Base-by-base conservation (phyloP, 2,329 filamentous ascomycete genomes). In the Xylariaceae sp. region DNA sequence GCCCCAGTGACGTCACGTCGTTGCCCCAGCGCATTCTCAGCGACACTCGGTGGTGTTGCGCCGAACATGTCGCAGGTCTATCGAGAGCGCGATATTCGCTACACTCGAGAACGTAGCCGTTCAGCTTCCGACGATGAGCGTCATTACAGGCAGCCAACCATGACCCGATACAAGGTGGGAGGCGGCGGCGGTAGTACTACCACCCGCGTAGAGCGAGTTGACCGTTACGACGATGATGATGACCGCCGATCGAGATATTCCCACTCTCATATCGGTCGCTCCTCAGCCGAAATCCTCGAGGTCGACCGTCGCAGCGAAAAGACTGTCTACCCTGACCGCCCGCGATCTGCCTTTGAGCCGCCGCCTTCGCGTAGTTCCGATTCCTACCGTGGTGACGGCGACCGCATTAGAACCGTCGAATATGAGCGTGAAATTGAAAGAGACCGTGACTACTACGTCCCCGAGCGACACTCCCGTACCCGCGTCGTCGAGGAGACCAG, bases 261-360 rank as follows among this genome's bases (percentile, higher is more conserved):
- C 4, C 67, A 67, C 39, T 69, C 68, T 21, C 63, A 66, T 43
- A 36, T 19, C n/a, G 59, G 62, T 12, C 68, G 62, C 43, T 19
- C 55, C n/a, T 36, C 62, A 23, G 60, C 60, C 43, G 68, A 69
- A 0, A 19, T 62, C 4, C 14, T 69, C 31, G 67, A 70, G 40
- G 51, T 69, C 31, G 68, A 70, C 58, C 76, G 78, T 58, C 78
- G 77, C 29, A 62, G 67, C 45, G 74, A 77, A 50, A 72, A 71
- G 44, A 71, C 72, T 31, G 76, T 78, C 40, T 72, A 75, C 28
- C 78, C 78, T 31, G 81, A 83, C 52, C 76, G 80, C 8, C 79
- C 82, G 21, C 78, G 79, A 54, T 84, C 82, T n/a, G 75, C 77
- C 41, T 74, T 78, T 56, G 82, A 83, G 21, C 68, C 74, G 1